Conservation (phyloP, 2,329 filamentous ascomycete species). For the Leptographium galeiforme region DNA sequence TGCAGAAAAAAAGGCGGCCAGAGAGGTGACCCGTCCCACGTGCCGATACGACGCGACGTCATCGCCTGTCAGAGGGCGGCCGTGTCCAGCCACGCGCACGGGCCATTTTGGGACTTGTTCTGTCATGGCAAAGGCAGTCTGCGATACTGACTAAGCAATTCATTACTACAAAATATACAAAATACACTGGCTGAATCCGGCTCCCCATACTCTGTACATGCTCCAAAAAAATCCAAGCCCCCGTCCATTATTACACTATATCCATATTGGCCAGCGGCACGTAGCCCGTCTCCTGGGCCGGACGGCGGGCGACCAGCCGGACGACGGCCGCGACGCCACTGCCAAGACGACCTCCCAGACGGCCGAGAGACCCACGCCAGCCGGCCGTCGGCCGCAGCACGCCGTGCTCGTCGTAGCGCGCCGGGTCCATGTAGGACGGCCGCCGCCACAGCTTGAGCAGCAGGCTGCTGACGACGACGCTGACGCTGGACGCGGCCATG, state of each 20-base stretch:
- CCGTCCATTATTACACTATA: background rate
- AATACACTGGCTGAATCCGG: too few relatives aligned
- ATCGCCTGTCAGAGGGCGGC: too few relatives aligned
- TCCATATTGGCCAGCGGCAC: slow-evolving; percentile 44
- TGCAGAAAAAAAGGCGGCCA: background rate
- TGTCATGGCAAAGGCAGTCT: too few relatives aligned
- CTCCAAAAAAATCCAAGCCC: too few relatives aligned
- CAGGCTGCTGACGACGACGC: slow-evolving; percentile 72
- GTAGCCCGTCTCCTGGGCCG: slow-evolving; percentile 27
- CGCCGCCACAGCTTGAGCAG: slow-evolving; percentile 77
- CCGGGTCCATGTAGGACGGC: slow-evolving; percentile 75
- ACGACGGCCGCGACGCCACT: slow-evolving; percentile 19
- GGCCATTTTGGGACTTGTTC: too few relatives aligned
- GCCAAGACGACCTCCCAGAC: slow-evolving; percentile 23
- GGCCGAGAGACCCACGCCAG: slow-evolving; percentile 20
- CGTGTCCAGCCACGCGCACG: too few relatives aligned
- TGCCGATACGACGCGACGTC: slow-evolving; percentile 6
- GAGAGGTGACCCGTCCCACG: background rate
- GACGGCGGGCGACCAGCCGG: slow-evolving; percentile 16
- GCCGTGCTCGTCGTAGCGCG: slow-evolving; percentile 45
- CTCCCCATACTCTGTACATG: too few relatives aligned
- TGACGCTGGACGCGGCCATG: slow-evolving; percentile 85
- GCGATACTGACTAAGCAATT: too few relatives aligned
- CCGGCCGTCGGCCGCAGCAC: slow-evolving; percentile 22
- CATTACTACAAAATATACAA: background rate